Evolutionary conservation across 1,139 yeast genomes (phyloP).

Genomic region (Hyphopichia khmerensis): DNA sequence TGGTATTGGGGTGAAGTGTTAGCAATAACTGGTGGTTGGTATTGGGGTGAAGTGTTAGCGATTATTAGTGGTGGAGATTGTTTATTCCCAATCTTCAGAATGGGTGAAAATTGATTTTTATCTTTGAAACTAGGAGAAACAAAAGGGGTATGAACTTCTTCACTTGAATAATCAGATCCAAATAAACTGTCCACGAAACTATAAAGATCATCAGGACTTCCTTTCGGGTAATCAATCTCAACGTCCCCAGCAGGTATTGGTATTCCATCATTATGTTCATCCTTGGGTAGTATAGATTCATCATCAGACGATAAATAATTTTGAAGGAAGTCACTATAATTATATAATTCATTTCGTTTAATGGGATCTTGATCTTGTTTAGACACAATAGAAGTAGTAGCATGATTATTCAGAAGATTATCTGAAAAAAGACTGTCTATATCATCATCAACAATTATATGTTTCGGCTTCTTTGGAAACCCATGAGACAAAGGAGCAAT

Average conservation of each 20-base stretch:
- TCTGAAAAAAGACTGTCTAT: slow-evolving; percentile 24
- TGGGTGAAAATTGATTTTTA: not conserved
- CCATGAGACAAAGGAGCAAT: not conserved
- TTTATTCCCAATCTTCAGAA: too few species aligned
- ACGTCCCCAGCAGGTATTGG: not conserved
- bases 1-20: too few species aligned
- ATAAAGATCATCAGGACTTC: not conserved
- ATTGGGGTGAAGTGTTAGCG: too few species aligned
- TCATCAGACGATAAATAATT: slow-evolving; percentile 1
- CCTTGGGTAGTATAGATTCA: not conserved
- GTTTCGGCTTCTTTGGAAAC: not conserved
- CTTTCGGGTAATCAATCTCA: not conserved
- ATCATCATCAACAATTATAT: slow-evolving; percentile 6
- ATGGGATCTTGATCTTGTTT: not conserved
- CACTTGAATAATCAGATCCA: not conserved
- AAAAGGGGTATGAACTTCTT: not conserved
- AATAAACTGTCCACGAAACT: slow-evolving; percentile 9
- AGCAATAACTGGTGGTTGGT: too few species aligned
- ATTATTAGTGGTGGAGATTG: too few species aligned
- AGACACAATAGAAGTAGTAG: not conserved
- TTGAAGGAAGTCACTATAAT: not conserved
- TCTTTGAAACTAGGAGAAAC: not conserved
- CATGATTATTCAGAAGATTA: not conserved
- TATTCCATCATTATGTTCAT: not conserved
- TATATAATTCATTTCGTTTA: not conserved